Evolutionary conservation across 257 asterid genomes (phyloP).

Genomic region (Ocimum tenuiflorum): DNA sequence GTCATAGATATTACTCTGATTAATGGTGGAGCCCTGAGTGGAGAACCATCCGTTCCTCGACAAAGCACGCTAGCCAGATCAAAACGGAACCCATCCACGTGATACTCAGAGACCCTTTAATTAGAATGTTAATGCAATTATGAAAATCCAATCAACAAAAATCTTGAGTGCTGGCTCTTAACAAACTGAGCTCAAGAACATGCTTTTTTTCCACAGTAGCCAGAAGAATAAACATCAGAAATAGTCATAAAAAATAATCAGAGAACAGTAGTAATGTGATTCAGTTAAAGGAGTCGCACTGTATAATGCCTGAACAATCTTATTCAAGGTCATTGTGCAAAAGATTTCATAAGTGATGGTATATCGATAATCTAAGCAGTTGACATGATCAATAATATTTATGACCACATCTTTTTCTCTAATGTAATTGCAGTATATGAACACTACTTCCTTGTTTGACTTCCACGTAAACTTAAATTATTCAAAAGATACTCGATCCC

Average conservation of each 20-base stretch:
- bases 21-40: constrained; percentile 80
- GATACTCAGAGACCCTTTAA: constrained; percentile 87
- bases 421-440: not conserved
- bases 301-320: not conserved
- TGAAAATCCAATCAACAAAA: not conserved
- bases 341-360: not conserved
- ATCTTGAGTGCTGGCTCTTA: not conserved
- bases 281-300: not conserved
- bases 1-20: constrained; percentile 50
- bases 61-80: constrained; percentile 95
- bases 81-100: constrained; percentile 95
- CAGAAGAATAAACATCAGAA: not conserved
- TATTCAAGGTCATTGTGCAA: not conserved
- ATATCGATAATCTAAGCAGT: not conserved
- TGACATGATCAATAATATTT: constrained; percentile 5
- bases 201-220: not conserved
- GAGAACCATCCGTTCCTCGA: constrained; percentile 93
- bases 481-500: not conserved
- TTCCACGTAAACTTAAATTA: not conserved
- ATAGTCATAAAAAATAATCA: not conserved
- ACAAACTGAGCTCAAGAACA: not conserved
- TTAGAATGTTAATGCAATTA: constrained; percentile 11
- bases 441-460: constrained; percentile 3
- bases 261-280: not conserved
- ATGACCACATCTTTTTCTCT: not conserved